Base-by-base conservation (phyloP, 441 rosid genomes). In the Biscutella auriculata region DNA sequence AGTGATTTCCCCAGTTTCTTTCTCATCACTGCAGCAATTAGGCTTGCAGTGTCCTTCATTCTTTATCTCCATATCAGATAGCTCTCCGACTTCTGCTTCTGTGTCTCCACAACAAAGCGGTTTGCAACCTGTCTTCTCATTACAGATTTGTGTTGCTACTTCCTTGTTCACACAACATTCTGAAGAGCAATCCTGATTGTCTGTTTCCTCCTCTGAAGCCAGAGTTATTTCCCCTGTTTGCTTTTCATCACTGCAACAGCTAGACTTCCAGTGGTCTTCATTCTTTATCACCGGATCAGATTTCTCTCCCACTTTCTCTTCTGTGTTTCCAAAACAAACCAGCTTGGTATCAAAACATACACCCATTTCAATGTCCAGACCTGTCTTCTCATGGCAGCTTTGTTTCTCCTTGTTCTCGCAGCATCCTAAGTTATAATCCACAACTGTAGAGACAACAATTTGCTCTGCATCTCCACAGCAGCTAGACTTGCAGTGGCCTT, bases 361-460 rank as follows among this genome's bases (percentile, higher is more conserved):
- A 59, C 41, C 13, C 43, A 19, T 6, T 28, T 58, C 60, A 19
- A 6, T 25, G 37, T 57, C 45, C n/a, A 34, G n/a, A 66, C 17
- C 1, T 48, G 11, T 6, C 58, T 51, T 60, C 56, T 42, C 53
- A 41, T 41, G 52, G 25, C 70, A 65, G 46, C 16, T 57, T 16
- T 57, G 64, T 34, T 15, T 57, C 53, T 10, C 58, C 53, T 42
- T 61, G 36, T 58, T 47, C 32, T 35, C 55, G 14, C 73, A 57
- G n/a, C 69, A 62, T 21, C 6, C 54, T 2, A 39, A 30, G 29
- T 49, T 57, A n/a, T n/a, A n/a, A n/a, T n/a, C n/a, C n/a, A n/a
- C n/a, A n/a, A n/a, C n/a, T n/a, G n/a, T n/a, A n/a, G n/a, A n/a
- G n/a, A n/a, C n/a, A n/a, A n/a, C 62, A 3, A 46, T 33, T 67